Evolutionary conservation across 176 grass and related monocot species (phyloP).

Genomic region (Echinochloa phyllopogon): DNA sequence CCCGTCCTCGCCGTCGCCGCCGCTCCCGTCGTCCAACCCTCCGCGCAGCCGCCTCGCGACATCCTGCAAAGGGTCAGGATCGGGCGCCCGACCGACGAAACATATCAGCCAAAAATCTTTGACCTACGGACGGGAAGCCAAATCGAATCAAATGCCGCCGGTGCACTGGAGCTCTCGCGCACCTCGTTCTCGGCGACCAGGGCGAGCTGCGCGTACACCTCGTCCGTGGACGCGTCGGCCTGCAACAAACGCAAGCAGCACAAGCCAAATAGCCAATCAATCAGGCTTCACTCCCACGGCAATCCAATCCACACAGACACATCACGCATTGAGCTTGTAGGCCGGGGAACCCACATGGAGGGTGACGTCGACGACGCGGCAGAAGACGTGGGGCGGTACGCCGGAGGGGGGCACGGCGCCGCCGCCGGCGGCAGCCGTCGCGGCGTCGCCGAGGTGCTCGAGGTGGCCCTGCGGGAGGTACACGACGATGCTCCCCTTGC

Average conservation of each 20-base stretch:
- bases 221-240: slow-evolving; percentile 81
- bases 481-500: slow-evolving; percentile 67
- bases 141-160: not conserved
- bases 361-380: slow-evolving; percentile 79
- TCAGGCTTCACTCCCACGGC: not conserved
- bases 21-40: slow-evolving; percentile 47
- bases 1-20: slow-evolving; percentile 47
- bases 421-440: not conserved
- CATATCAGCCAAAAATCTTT: not conserved
- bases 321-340: slow-evolving; percentile 1
- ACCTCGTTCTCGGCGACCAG: slow-evolving; percentile 77
- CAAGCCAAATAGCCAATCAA: not conserved
- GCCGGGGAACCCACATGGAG: slow-evolving; percentile 58
- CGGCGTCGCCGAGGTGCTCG: slow-evolving; percentile 56
- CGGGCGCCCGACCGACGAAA: not conserved
- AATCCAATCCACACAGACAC: not conserved
- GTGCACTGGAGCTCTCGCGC: not conserved
- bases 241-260: slow-evolving; percentile 36
- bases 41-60: slow-evolving; percentile 43
- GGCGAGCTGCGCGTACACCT: slow-evolving; percentile 92
- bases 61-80: slow-evolving; percentile 37
- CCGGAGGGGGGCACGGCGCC: not conserved
- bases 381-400: slow-evolving; percentile 79
- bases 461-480: slow-evolving; percentile 84
- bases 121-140: not conserved